Evolutionary conservation across 2,329 filamentous ascomycete species (phyloP).

Genomic region (Alternaria arborescens): DNA sequence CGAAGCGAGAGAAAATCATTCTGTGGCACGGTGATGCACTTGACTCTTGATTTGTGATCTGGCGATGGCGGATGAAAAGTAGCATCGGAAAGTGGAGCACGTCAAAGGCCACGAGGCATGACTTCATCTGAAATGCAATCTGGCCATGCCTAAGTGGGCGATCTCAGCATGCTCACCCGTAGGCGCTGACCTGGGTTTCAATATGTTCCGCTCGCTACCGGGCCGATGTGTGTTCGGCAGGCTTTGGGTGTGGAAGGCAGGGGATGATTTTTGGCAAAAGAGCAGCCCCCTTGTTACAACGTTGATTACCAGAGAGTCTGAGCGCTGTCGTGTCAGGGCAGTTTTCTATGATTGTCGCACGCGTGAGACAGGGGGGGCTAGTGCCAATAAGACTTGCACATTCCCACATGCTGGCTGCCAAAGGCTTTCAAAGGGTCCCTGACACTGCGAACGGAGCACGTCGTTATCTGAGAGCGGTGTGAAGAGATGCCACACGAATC

Average conservation of each 20-base stretch:
- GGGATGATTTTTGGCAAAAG: slow-evolving; percentile 25
- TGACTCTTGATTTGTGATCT: slow-evolving; percentile 15
- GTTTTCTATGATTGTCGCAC: slow-evolving; percentile 28
- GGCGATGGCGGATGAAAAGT: slow-evolving; percentile 21
- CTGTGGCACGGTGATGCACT: slow-evolving; percentile 20
- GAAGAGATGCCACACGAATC: slow-evolving; percentile 25
- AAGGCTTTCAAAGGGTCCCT: slow-evolving; percentile 17
- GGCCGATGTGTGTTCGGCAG: slow-evolving; percentile 26
- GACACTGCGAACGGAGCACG: slow-evolving; percentile 12
- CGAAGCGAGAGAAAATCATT: slow-evolving; percentile 8
- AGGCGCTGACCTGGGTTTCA: slow-evolving; percentile 20
- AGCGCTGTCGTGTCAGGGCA: slow-evolving; percentile 28
- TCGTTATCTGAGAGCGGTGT: slow-evolving; percentile 33
- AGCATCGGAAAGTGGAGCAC: slow-evolving; percentile 15
- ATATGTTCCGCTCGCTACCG: slow-evolving; percentile 39
- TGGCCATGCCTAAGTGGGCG: slow-evolving; percentile 28
- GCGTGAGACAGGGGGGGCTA: slow-evolving; percentile 17
- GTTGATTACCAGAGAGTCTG: slow-evolving; percentile 20
- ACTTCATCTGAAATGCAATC: slow-evolving; percentile 27
- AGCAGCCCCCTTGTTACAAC: slow-evolving; percentile 20
- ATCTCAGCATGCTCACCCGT: slow-evolving; percentile 34
- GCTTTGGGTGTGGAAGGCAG: neutral
- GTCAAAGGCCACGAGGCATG: slow-evolving; percentile 30
- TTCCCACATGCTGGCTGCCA: slow-evolving; percentile 17
- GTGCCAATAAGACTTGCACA: slow-evolving; percentile 33